These are phyloP conservation scores for Globisporangium yorkense DNA, from an alignment of 352 stramenopile genomes.

Conservation along the genomic window DNA sequence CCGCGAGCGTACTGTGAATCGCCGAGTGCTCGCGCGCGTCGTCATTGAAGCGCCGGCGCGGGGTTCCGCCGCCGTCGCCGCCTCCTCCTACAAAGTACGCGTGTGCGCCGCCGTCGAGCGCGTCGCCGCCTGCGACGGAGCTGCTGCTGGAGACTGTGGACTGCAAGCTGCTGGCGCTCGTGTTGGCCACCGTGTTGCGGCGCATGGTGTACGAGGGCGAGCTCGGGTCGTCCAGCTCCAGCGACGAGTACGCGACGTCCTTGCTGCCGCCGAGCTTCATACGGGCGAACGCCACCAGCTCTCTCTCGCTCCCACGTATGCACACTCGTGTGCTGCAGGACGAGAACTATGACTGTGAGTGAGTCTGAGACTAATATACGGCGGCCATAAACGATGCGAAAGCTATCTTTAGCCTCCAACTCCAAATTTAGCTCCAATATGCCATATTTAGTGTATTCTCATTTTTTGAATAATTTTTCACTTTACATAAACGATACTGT, in stretches of 20 bases:
- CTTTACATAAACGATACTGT: no score
- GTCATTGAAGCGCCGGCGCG: slow-evolving; percentile 21
- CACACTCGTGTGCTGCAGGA: no score
- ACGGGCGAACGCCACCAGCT: not conserved
- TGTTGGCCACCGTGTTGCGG: slow-evolving; percentile 20
- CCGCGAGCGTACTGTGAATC: slow-evolving; percentile 43
- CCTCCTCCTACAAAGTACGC: not conserved
- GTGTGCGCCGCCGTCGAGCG: slow-evolving; percentile 4
- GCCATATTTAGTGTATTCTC: no score
- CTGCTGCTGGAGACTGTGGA: slow-evolving; percentile 28
- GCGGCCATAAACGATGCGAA: no score
- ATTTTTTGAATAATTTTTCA: no score
- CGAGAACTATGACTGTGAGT: no score
- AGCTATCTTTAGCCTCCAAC: no score
- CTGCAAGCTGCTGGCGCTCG: slow-evolving; percentile 36
- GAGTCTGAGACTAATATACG: no score
- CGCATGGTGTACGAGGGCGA: slow-evolving; percentile 21
- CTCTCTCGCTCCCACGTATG: no score
- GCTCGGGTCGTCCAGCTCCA: slow-evolving; percentile 63
- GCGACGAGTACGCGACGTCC: slow-evolving; percentile 70
- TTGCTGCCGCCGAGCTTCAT: slow-evolving; percentile 66
- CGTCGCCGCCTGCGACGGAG: slow-evolving; percentile 8
- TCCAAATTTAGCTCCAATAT: no score
- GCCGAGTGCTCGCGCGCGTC: slow-evolving; percentile 17
- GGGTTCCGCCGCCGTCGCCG: slow-evolving; percentile 1